Evolutionary conservation across 768 basidiomycete genomes (phyloP).

Genomic region (Pleurotus giganteus): DNA sequence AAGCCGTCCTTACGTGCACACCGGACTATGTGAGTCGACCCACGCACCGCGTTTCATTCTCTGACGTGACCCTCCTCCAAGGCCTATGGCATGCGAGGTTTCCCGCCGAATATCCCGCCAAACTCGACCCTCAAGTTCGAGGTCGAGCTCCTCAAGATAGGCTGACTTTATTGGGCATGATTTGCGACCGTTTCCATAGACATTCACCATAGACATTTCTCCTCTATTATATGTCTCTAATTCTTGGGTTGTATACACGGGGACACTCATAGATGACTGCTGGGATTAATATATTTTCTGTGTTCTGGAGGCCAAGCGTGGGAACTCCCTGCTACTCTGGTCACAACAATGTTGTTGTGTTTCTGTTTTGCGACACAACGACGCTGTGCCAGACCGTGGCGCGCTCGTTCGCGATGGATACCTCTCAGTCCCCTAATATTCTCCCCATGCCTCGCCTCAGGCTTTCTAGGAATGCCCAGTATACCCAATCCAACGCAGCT

Average conservation of each 20-base stretch:
- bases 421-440: neutral
- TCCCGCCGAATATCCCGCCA: slow-evolving; percentile 76
- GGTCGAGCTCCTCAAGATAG: slow-evolving; percentile 80
- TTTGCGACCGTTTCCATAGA: neutral
- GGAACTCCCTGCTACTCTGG: neutral
- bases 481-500: slow-evolving; percentile 7
- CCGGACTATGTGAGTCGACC: slow-evolving; percentile 70
- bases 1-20: slow-evolving; percentile 61
- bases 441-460: slow-evolving; percentile 15
- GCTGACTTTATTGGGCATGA: slow-evolving; percentile 16
- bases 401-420: slow-evolving; percentile 1
- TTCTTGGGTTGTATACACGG: neutral
- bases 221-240: neutral
- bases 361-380: neutral
- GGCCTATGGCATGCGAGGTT: slow-evolving; percentile 76
- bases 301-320: neutral
- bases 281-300: slow-evolving; percentile 1
- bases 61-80: slow-evolving; percentile 26
- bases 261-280: neutral
- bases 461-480: slow-evolving; percentile 12
- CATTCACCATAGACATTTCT: slow-evolving; percentile 3
- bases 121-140: slow-evolving; percentile 77
- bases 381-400: neutral
- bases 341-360: neutral
- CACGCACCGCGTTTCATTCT: slow-evolving; percentile 9